Evolutionary conservation across 768 basidiomycete genomes (phyloP), one percentile per base, ranked within the genome.

Genomic region (Suillus fuscotomentosus): DNA sequence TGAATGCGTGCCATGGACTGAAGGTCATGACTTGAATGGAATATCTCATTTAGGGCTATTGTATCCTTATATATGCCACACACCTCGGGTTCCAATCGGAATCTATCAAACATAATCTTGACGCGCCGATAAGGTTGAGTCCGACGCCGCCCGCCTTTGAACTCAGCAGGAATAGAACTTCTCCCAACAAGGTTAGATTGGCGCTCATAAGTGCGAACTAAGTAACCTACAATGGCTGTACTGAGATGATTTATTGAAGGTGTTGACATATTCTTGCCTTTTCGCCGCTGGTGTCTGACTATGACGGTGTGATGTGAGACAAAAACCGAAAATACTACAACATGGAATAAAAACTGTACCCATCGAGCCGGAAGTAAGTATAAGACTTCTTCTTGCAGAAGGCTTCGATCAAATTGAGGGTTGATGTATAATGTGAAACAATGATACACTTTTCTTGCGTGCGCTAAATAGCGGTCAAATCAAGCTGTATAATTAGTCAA

Each of bases 1-100:
- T 97, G 94, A 72, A 96, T 97, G 57, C 97, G 87, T 60, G 95
- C 97, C 97, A 99, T 99, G 2, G 97, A 90, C 76, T 99, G 97
- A 20, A 95, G 76, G 77, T 99, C 97, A 70, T 92, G 92, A 70
- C 91, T 94, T 24, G 41, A 55, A 22, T 27, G 36, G 62, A 43
- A n/a, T 22, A 39, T n/a, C 17, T 10, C 36, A 38, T 17, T 31
- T 59, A 59, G 57, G 5, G 41, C 27, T 24, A 27, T 42, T 10
- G 24, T n/a, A 59, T 59, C 8, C 27, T 39, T 20, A 13, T 14
- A 38, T 53, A n/a, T 36, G 20, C 5, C 20, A 65, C 72, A 60
- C 59, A 88, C 89, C 92, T 93, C 42, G 95, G 95, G 77, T 96
- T 97, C 95, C 95, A 97, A 71, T 96, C 95, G 22, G 90, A 91